Percentiles rank a stretch among this genome's conserved stretches.
phyloP scores from a whole-genome alignment of 2,329 filamentous ascomycete genomes.

The Hypocreales sp. region DNA sequence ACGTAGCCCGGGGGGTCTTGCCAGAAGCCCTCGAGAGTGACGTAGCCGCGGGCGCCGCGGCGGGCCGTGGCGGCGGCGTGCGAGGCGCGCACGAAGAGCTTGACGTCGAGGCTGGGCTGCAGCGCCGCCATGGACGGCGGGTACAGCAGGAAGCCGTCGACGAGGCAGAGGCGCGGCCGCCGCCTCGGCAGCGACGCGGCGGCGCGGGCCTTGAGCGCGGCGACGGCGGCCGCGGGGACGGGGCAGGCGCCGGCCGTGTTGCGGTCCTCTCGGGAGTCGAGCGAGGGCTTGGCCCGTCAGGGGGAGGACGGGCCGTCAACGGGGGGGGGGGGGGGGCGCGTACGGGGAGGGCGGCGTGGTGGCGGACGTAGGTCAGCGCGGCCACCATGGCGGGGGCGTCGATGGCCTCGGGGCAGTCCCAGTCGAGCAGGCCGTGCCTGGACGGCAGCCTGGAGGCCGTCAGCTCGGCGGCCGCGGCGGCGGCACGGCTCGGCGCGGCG shows the following conservation, averaged over 20 bases:
- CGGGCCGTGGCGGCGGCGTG: conserved; percentile 48
- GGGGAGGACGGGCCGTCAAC: neutral
- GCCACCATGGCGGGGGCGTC: conserved; percentile 52
- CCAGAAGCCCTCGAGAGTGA: conserved; percentile 85
- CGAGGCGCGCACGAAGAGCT: conserved; percentile 61
- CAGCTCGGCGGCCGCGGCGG: neutral
- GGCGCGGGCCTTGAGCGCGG: conserved; percentile 29
- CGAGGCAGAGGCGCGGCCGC: conserved; percentile 44
- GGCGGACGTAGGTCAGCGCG: conserved; percentile 54
- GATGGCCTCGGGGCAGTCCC: conserved; percentile 77
- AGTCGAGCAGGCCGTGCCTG: conserved; percentile 57
- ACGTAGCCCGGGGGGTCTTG: conserved; percentile 88
- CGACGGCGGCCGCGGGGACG: conserved; percentile 30
- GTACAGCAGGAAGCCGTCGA: conserved; percentile 85
- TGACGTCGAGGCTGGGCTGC: conserved; percentile 51
- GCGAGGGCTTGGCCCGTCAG: conserved; percentile 10
- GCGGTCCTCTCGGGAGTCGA: conserved; percentile 35
- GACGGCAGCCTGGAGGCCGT: conserved; percentile 29
- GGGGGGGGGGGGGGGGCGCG: conserved; percentile 10
- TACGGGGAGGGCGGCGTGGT: conserved; percentile 50
- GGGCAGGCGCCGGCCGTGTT: conserved; percentile 44
- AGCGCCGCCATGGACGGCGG: conserved; percentile 38
- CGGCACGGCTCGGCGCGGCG: neutral
- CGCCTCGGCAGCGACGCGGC: conserved; percentile 22
- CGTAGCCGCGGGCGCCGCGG: conserved; percentile 59